Evolutionary conservation across 2,329 filamentous ascomycete genomes (phyloP).

Genomic region (Diaporthe caulivora): DNA sequence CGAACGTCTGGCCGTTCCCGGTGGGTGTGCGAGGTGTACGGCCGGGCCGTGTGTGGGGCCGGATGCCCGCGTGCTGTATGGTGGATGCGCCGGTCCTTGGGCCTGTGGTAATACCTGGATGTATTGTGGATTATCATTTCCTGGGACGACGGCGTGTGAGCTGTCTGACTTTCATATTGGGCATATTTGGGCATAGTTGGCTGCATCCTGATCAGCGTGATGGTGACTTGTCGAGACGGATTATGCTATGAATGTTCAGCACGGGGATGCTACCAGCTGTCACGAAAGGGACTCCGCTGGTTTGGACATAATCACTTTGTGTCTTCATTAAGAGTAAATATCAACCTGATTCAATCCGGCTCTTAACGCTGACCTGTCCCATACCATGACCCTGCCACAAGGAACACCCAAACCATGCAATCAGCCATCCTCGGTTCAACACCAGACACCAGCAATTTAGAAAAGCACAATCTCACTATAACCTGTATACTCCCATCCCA

Average conservation of each 20-base stretch:
- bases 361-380: not conserved
- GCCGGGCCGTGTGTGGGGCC: slow-evolving; percentile 8
- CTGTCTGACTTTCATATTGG: not conserved
- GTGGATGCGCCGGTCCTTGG: too few relatives aligned
- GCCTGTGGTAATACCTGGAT: too few relatives aligned
- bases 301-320: not conserved
- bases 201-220: not conserved
- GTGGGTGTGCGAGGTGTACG: not conserved
- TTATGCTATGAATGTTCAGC: too few relatives aligned
- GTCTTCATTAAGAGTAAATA: too few relatives aligned
- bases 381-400: not conserved
- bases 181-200: too few relatives aligned
- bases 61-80: not conserved
- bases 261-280: too few relatives aligned
- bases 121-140: too few relatives aligned
- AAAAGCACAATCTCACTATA: not conserved
- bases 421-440: not conserved
- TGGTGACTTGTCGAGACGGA: not conserved
- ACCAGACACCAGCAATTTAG: not conserved
- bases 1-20: not conserved
- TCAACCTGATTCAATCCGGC: not conserved
- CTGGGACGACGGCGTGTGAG: not conserved
- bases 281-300: not conserved
- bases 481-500: not conserved
- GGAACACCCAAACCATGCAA: not conserved